Evolutionary conservation across 192 early-diverging fungal genomes (phyloP).

Genomic region (Lunasporangiospora selenospora): DNA sequence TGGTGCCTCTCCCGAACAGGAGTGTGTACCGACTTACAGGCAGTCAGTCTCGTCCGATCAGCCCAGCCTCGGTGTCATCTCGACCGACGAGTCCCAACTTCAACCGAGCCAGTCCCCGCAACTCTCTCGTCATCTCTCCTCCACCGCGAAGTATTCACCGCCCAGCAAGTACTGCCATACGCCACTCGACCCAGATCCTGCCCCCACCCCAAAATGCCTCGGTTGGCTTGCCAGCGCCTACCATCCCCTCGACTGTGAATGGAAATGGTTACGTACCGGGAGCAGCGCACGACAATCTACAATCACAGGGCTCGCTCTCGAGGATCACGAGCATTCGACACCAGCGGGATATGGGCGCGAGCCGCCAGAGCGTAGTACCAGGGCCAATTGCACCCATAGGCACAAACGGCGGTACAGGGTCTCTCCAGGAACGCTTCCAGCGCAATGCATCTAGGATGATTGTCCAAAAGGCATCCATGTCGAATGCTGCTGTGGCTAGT

Average conservation of each 20-base stretch:
- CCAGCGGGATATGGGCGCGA: constrained; percentile 12
- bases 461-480: not conserved
- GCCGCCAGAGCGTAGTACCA: constrained; percentile 22
- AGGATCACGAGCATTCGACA: constrained; percentile 25
- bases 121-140: constrained; percentile 33
- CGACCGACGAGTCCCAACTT: constrained; percentile 25
- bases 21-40: constrained; percentile 6
- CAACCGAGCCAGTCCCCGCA: constrained; percentile 30
- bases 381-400: too few species aligned
- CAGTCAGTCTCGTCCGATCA: constrained; percentile 10
- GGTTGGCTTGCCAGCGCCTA: constrained; percentile 5
- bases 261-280: too few species aligned
- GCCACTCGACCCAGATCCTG: constrained; percentile 43
- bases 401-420: constrained; percentile 3
- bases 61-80: constrained; percentile 22
- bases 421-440: constrained; percentile 35
- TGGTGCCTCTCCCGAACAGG: not conserved
- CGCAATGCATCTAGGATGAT: constrained; percentile 18
- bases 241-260: too few species aligned
- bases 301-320: constrained; percentile 5
- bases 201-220: constrained; percentile 23
- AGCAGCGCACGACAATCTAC: too few species aligned
- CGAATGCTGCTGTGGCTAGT: too few species aligned
- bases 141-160: constrained; percentile 39
- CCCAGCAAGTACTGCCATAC: constrained; percentile 24